Evolutionary conservation across 768 basidiomycete species (phyloP).

Genomic region (Tricholoma hemisulphureum): DNA sequence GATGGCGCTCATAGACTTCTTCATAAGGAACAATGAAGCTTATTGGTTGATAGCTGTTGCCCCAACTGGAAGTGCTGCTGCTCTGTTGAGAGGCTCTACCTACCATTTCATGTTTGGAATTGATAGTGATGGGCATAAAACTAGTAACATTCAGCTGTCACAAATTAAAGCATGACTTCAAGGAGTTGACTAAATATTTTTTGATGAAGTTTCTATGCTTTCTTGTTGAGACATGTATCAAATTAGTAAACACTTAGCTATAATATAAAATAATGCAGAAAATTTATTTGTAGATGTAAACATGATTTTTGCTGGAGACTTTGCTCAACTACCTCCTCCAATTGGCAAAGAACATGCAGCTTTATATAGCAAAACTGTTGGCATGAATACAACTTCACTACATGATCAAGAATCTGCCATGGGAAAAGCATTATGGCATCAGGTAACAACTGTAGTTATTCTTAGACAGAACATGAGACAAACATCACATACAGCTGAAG

Average conservation of each 20-base stretch:
- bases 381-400: not conserved
- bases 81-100: no score
- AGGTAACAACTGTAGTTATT: no score
- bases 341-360: not conserved
- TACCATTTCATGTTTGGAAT: slow-evolving; percentile 11
- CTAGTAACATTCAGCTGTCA: slow-evolving; percentile 12
- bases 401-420: slow-evolving; percentile 8
- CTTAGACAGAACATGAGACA: no score
- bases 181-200: slow-evolving; percentile 33
- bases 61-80: no score
- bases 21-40: no score
- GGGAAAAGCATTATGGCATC: no score
- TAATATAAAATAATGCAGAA: slow-evolving; percentile 13
- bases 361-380: not conserved
- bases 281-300: slow-evolving; percentile 34
- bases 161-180: slow-evolving; percentile 2
- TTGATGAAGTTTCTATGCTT: slow-evolving; percentile 45
- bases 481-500: no score
- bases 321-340: not conserved
- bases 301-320: slow-evolving; percentile 4
- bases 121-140: not conserved
- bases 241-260: slow-evolving; percentile 25
- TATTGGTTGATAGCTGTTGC: no score
- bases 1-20: no score
- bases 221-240: slow-evolving; percentile 28